Conservation (phyloP, 176 grass and related monocot genomes). For the Carex littledalei region DNA sequence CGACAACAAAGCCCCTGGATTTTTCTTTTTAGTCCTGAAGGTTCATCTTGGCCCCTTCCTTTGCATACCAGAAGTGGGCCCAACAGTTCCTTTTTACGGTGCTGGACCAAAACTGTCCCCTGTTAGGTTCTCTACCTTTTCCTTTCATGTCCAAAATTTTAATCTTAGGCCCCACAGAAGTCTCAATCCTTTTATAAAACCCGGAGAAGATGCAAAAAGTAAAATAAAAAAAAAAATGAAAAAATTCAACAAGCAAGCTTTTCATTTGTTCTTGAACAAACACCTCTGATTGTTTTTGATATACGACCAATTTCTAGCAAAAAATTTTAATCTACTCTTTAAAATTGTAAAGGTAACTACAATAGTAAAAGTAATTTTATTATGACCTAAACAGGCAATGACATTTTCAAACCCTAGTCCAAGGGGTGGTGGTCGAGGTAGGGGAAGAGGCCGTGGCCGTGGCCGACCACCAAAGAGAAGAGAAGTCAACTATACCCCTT, state of each 20-base stretch:
- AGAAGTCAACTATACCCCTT: conserved; percentile 62
- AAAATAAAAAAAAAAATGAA: background rate
- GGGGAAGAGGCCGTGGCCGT: conserved; percentile 52
- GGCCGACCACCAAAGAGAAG: conserved; percentile 64
- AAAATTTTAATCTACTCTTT: background rate
- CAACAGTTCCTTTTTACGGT: background rate
- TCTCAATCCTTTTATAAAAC: background rate
- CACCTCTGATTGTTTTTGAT: conserved; percentile 35
- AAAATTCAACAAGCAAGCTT: background rate
- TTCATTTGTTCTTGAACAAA: conserved; percentile 40
- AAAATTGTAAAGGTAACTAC: background rate
- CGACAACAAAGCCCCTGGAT: background rate
- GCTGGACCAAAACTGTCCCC: background rate
- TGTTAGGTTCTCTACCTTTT: background rate
- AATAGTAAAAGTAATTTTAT: background rate
- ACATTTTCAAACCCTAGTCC: conserved; percentile 55
- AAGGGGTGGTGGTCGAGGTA: conserved; percentile 73
- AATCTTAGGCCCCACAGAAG: background rate
- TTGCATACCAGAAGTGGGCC: conserved; percentile 7
- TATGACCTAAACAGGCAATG: conserved; percentile 40
- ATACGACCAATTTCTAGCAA: conserved; percentile 32
- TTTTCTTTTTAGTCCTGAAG: background rate
- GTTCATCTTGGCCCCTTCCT: background rate
- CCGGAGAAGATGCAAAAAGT: background rate
- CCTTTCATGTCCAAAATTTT: conserved; percentile 5